phyloP scores from a whole-genome alignment of 805 yeast species.

The Suhomyces faveliae region DNA sequence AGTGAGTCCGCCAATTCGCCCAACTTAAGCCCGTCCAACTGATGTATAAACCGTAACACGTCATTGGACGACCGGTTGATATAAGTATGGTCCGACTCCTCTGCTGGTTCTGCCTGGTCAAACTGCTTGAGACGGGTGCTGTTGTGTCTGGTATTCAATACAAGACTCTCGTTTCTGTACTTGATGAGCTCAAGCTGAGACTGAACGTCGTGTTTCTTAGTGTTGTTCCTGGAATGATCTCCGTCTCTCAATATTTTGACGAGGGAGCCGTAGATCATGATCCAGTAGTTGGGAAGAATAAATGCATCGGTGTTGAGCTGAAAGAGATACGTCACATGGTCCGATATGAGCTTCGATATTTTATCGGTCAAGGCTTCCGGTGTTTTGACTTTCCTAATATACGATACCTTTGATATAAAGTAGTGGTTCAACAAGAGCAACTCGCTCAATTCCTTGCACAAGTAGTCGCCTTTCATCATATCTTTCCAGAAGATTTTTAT shows the following conservation, averaged over 20 bases:
- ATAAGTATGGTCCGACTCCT: slow-evolving; percentile 15
- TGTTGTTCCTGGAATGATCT: slow-evolving; percentile 10
- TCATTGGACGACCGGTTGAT: slow-evolving; percentile 28
- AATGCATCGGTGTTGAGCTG: slow-evolving; percentile 56
- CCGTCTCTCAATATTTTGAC: slow-evolving; percentile 34
- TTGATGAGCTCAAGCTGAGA: slow-evolving; percentile 60
- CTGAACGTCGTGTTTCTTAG: slow-evolving; percentile 27
- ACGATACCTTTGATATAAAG: slow-evolving; percentile 29
- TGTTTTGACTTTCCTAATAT: slow-evolving; percentile 8
- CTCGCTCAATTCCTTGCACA: slow-evolving; percentile 66
- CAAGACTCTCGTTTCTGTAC: slow-evolving; percentile 69
- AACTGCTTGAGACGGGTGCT: no score
- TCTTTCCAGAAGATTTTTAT: slow-evolving; percentile 72
- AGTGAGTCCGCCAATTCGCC: slow-evolving; percentile 29
- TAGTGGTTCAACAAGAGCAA: slow-evolving; percentile 50
- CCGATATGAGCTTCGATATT: slow-evolving; percentile 27
- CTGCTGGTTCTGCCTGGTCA: neutral
- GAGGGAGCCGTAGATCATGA: slow-evolving; percentile 47
- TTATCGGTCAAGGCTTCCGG: slow-evolving; percentile 22
- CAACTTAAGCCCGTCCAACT: slow-evolving; percentile 34
- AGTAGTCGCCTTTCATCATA: slow-evolving; percentile 51
- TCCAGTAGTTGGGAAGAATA: slow-evolving; percentile 65
- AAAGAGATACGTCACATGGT: slow-evolving; percentile 41
- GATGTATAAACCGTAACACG: slow-evolving; percentile 31
- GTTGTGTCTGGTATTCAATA: slow-evolving; percentile 44